Conservation (phyloP, 1,139 yeast genomes). For the Entelexis sorbosivorans region DNA sequence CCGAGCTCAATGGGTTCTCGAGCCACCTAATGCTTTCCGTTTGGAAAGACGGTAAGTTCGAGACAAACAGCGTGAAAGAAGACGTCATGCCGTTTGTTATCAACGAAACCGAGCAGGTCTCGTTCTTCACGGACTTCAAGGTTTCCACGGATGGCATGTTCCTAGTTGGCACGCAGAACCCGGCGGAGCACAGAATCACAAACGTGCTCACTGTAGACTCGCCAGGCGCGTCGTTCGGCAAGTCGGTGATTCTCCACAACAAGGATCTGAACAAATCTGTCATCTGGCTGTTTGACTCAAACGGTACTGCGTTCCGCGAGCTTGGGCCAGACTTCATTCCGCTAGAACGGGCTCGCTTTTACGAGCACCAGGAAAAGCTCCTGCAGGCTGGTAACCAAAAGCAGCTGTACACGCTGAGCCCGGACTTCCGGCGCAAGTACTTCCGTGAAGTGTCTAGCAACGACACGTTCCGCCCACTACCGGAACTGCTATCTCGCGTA, state of each 20-base stretch:
- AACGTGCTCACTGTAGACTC: constrained; percentile 16
- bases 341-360: not conserved
- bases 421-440: constrained; percentile 8
- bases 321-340: constrained; percentile 6
- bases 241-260: constrained; percentile 2
- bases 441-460: constrained; percentile 10
- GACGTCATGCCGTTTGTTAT: constrained; percentile 7
- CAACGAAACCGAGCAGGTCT: not conserved
- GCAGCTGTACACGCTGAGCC: constrained; percentile 1
- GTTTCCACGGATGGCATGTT: constrained; percentile 15
- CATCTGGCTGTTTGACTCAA: constrained; percentile 18
- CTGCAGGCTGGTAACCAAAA: not conserved
- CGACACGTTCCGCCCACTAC: constrained; percentile 15
- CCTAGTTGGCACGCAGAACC: constrained; percentile 6
- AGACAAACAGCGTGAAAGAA: not conserved
- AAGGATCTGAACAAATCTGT: constrained; percentile 5
- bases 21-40: not conserved
- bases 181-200: constrained; percentile 23
- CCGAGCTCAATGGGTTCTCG: not conserved
- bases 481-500: constrained; percentile 14
- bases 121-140: constrained; percentile 15
- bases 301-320: constrained; percentile 16
- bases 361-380: constrained; percentile 8
- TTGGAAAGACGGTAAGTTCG: constrained; percentile 7
- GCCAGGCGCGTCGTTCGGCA: constrained; percentile 7